Conservation (phyloP, 768 basidiomycete genomes). For the Filobasidium wieringae region DNA sequence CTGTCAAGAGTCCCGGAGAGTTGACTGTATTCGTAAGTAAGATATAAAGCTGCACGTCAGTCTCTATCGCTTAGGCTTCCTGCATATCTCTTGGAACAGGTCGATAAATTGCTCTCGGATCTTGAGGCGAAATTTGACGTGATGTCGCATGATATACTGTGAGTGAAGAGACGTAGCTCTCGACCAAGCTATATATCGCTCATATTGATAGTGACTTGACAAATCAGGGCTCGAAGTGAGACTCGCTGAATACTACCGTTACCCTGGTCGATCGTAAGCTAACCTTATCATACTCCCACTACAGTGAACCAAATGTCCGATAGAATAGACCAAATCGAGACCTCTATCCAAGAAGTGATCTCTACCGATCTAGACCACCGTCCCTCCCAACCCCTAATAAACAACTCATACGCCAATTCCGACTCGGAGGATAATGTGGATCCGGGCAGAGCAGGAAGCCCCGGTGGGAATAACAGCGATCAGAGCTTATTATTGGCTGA, state of each 20-base stretch:
- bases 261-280: background rate
- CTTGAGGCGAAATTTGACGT: slow-evolving; percentile 84
- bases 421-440: background rate
- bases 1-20: slow-evolving; percentile 68
- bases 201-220: slow-evolving; percentile 6
- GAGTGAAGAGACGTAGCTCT: slow-evolving; percentile 50
- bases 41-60: background rate
- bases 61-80: background rate
- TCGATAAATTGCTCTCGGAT: slow-evolving; percentile 75
- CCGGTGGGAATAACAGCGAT: background rate
- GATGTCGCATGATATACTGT: slow-evolving; percentile 77
- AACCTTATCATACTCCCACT: slow-evolving; percentile 2
- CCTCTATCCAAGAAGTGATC: slow-evolving; percentile 84
- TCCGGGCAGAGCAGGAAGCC: background rate
- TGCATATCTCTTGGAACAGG: slow-evolving; percentile 43
- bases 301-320: slow-evolving; percentile 87
- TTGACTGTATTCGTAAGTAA: slow-evolving; percentile 77
- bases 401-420: background rate
- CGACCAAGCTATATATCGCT: slow-evolving; percentile 17
- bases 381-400: background rate
- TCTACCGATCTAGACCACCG: slow-evolving; percentile 47
- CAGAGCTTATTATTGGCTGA: background rate
- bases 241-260: background rate
- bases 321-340: slow-evolving; percentile 77
- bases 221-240: too few species aligned